These are phyloP conservation scores for cucumber (Cucumis sativus) DNA, from an alignment of 306 rosid species.

Conservation along the genomic window Cucumber_9930_V3 NC_026655.2:8192501-8193000, in stretches of 20 bases:
- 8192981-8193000: not conserved
- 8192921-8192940: slow-evolving; percentile 4
- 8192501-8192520: not conserved
- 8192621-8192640: not conserved
- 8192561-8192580: not conserved
- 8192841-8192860: not conserved
- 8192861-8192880: not conserved
- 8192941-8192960: slow-evolving; percentile 2
- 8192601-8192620: not conserved
- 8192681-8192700: not conserved
- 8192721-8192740: not conserved
- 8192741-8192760: not conserved
- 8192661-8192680: not conserved
- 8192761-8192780: not conserved
- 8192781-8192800: not conserved
- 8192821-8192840: not conserved
- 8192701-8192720: not conserved
- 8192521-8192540: not conserved
- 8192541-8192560: not conserved
- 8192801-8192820: not conserved
- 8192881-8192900: slow-evolving; percentile 1
- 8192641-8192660: slow-evolving; percentile 1
- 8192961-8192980: slow-evolving; percentile 1
- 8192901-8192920: slow-evolving; percentile 4
- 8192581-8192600: not conserved